These are phyloP conservation scores for Noccaea caerulescens DNA, from an alignment of 345 rosid genomes.

Conservation along the genomic window DNA sequence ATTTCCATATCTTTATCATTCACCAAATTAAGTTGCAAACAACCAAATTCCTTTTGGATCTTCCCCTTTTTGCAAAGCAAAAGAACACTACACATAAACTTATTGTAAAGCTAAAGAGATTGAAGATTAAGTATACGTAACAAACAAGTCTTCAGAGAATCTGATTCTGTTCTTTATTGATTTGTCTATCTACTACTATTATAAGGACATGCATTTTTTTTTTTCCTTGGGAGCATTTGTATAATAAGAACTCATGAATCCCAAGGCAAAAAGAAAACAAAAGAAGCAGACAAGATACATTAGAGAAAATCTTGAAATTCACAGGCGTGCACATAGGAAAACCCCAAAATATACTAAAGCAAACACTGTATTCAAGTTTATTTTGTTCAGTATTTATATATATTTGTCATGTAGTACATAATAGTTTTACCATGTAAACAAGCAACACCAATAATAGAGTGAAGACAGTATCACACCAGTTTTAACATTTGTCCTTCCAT, in stretches of 20 bases:
- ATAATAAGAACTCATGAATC: conserved; percentile 22
- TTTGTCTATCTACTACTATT: conserved; percentile 1
- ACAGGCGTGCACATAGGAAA: conserved; percentile 59
- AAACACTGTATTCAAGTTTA: conserved; percentile 34
- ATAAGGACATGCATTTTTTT: not conserved
- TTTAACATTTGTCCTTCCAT: conserved; percentile 23
- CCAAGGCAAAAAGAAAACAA: conserved; percentile 31
- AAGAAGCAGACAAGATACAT: conserved; percentile 51
- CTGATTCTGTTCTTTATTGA: conserved; percentile 25
- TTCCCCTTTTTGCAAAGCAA: not conserved
- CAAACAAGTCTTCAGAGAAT: conserved; percentile 20
- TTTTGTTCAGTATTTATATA: not conserved
- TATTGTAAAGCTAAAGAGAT: not conserved
- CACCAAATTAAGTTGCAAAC: not conserved
- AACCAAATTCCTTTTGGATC: no score
- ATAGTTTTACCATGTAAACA: conserved; percentile 41
- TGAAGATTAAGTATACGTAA: not conserved
- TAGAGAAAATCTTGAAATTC: conserved; percentile 45
- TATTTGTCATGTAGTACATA: conserved; percentile 39
- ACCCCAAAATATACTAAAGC: conserved; percentile 39
- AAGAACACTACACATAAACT: conserved; percentile 4
- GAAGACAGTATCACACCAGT: conserved; percentile 32
- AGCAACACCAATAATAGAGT: conserved; percentile 38
- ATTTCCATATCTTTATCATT: not conserved
- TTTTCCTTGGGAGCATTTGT: not conserved